phyloP scores from a whole-genome alignment of 129 eudicot species.

The Cynara cardunculus region DNA sequence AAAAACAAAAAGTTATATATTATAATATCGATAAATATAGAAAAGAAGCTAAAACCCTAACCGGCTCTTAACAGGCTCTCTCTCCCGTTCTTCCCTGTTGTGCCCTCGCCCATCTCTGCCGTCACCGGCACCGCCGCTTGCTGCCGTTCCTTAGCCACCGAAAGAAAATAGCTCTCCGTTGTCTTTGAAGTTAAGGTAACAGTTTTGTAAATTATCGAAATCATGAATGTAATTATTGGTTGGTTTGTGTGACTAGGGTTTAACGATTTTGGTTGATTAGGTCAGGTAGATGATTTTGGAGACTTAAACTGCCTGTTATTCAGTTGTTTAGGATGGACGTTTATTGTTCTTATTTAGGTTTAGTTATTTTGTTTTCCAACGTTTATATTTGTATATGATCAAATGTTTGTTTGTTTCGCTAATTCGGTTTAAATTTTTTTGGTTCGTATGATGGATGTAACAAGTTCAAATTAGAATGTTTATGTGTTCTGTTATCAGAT shows the following conservation, averaged over 20 bases:
- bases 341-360: background rate
- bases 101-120: conserved; percentile 9
- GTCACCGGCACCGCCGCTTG: conserved; percentile 10
- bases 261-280: background rate
- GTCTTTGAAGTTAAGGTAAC: background rate
- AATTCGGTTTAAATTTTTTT: background rate
- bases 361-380: background rate
- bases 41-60: conserved; percentile 26
- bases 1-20: background rate
- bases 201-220: background rate
- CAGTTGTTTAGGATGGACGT: background rate
- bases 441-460: background rate
- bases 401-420: background rate
- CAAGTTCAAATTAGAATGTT: background rate
- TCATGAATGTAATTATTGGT: background rate
- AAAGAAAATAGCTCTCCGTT: background rate
- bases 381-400: background rate
- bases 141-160: background rate
- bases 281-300: background rate
- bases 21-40: background rate
- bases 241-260: conserved; percentile 14
- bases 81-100: background rate
- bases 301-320: background rate
- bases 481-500: background rate
- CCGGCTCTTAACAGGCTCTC: conserved; percentile 10